These are phyloP conservation scores for Trametes cinnabarina DNA, from an alignment of 768 basidiomycete species.

Conservation along the genomic window DNA sequence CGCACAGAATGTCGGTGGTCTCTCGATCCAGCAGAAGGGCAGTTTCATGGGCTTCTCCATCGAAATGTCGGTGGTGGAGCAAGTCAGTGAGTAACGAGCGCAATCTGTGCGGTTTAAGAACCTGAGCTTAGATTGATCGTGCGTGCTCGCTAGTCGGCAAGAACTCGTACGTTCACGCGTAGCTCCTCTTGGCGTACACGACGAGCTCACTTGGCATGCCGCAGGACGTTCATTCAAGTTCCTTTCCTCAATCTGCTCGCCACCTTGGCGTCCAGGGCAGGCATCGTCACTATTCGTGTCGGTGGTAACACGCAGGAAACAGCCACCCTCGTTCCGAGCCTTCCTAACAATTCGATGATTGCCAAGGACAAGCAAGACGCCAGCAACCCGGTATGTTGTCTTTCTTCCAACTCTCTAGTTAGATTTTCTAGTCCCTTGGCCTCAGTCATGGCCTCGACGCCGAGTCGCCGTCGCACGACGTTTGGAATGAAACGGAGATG, in stretches of 20 bases:
- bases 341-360: conserved; percentile 47
- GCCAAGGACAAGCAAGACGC: conserved; percentile 45
- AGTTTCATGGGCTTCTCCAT: conserved; percentile 76
- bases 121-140: conserved; percentile 7
- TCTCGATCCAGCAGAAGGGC: conserved; percentile 45
- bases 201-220: conserved; percentile 9
- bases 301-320: conserved; percentile 56
- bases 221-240: conserved; percentile 46
- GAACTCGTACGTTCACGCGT: conserved; percentile 40
- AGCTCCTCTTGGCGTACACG: conserved; percentile 37
- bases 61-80: conserved; percentile 69
- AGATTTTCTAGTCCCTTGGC: neutral
- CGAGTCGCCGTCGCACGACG: neutral
- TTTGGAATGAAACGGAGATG: neutral
- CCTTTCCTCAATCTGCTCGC: conserved; percentile 52
- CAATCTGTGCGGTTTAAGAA: neutral
- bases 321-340: conserved; percentile 45
- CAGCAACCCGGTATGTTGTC: conserved; percentile 33
- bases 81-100: conserved; percentile 49
- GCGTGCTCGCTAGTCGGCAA: conserved; percentile 42
- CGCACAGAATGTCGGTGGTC: conserved; percentile 22
- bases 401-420: neutral
- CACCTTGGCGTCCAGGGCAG: conserved; percentile 43
- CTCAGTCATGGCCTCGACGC: neutral
- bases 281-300: conserved; percentile 37